Percentiles rank a stretch among this genome's conserved stretches.
phyloP scores from a whole-genome alignment of 371 early-diverging fungal species.

The Chytridium lagenaria region DNA sequence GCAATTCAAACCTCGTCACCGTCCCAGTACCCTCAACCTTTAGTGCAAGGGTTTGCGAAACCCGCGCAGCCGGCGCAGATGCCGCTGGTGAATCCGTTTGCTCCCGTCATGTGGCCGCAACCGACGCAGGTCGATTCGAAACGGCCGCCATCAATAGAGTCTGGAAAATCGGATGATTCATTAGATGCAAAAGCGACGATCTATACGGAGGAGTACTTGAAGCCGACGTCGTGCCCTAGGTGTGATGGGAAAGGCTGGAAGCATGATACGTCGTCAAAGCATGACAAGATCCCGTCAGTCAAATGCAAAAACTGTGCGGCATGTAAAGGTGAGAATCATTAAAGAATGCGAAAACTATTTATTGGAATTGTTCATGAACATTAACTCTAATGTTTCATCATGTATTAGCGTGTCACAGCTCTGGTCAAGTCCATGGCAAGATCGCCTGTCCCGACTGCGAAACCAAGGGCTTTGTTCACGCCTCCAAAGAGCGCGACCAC shows the following conservation, averaged over 20 bases:
- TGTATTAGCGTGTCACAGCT: constrained; percentile 32
- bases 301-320: constrained; percentile 42
- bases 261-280: constrained; percentile 40
- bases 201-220: constrained; percentile 12
- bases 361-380: neutral
- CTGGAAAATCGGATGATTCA: neutral
- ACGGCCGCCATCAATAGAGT: neutral
- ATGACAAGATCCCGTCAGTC: constrained; percentile 34
- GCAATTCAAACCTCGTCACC: neutral
- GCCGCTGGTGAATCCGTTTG: neutral
- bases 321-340: constrained; percentile 40
- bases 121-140: neutral
- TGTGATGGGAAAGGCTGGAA: constrained; percentile 42
- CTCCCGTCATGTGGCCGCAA: neutral
- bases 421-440: constrained; percentile 40
- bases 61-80: neutral
- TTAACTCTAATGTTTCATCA: too few relatives aligned
- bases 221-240: constrained; percentile 34
- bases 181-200: neutral
- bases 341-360: neutral
- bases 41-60: neutral
- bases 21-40: neutral
- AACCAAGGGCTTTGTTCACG: constrained; percentile 41
- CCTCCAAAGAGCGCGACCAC: constrained; percentile 37
- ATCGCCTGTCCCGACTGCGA: constrained; percentile 36